Evolutionary conservation across 208 protist species (phyloP), one percentile per base, ranked within the genome.

Genomic region (Trypanosoma melophagium): DNA sequence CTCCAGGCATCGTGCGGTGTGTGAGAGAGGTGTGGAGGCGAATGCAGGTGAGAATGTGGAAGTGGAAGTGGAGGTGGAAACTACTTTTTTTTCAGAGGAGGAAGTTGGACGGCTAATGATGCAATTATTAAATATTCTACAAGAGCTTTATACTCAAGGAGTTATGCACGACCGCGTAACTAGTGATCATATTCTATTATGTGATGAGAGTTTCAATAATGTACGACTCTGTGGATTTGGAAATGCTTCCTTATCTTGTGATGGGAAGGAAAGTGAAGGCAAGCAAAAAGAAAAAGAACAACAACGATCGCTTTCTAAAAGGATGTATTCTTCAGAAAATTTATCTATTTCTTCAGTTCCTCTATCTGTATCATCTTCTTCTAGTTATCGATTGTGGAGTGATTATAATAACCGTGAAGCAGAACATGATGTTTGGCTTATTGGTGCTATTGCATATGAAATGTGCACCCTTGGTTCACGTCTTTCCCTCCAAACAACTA

Each of bases 381-480:
- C 4, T 47, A 3, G 13, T 47, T 47, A 12, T 47, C 16, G 19
- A 7, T 21, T 40, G 3, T 41, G 38, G 0, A 4, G 1, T 21
- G 19, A 40, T 1, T 16, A 2, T 41, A 21, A 17, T 31, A 1
- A 3, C 4, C 7, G 53, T 41, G 14, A 40, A 31, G 0, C 19
- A 16, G 41, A 58, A 31, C 25, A 40, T 28, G 53, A 50, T 49
- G 19, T 61, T 28, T 61, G 57, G 57, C n/a, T 19, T 22, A 5
- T 61, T 49, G 57, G 57, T 22, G 57, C 40, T 50, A 22, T 61
- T 22, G 57, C 38, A 17, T 61, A 61, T 49, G 57, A 61, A 35
- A 50, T 61, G 57, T 61, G 57, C n/a, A 61, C 57, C 9, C 42
- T 61, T 8, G 57, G 57, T 8, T 31, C 38, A 14, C 57, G 42